These are phyloP conservation scores for Russula foetens DNA, from an alignment of 768 basidiomycete genomes.

Conservation along the genomic window DNA sequence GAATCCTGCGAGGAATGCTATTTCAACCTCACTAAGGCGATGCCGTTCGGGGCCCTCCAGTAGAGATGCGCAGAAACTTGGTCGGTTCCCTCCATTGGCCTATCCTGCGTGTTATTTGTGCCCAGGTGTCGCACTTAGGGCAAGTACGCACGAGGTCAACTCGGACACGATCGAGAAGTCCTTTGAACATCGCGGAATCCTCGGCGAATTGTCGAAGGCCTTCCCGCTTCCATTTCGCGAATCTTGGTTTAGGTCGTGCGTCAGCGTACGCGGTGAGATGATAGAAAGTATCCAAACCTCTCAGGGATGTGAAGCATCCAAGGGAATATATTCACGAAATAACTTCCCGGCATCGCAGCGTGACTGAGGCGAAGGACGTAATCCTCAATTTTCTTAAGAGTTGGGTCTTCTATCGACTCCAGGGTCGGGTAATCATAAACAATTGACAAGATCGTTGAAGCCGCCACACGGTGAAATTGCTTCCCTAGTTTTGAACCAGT, in stretches of 20 bases:
- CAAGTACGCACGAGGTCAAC: background rate
- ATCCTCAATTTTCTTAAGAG: background rate
- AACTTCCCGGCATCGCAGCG: background rate
- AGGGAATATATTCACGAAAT: background rate
- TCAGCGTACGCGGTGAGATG: background rate
- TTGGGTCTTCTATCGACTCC: background rate
- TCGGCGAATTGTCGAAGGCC: background rate
- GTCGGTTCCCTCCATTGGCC: background rate
- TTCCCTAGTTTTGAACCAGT: slow-evolving; percentile 23
- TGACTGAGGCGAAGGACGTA: background rate
- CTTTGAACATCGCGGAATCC: background rate
- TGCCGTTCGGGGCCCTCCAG: background rate
- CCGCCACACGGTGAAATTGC: slow-evolving; percentile 23
- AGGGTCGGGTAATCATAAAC: slow-evolving; percentile 20
- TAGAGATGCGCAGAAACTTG: background rate
- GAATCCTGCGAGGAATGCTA: background rate
- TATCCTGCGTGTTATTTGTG: background rate
- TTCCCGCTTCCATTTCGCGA: slow-evolving; percentile 7
- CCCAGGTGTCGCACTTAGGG: background rate
- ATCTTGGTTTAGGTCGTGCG: background rate
- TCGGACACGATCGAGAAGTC: background rate
- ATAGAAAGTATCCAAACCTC: background rate
- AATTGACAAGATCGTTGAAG: slow-evolving; percentile 25
- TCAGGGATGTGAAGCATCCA: slow-evolving; percentile 8
- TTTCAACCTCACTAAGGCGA: background rate